Percentiles rank a stretch among this genome's conserved stretches.
Evolutionary conservation across 805 yeast genomes (phyloP).

Genomic region (Candida ulmi): DNA sequence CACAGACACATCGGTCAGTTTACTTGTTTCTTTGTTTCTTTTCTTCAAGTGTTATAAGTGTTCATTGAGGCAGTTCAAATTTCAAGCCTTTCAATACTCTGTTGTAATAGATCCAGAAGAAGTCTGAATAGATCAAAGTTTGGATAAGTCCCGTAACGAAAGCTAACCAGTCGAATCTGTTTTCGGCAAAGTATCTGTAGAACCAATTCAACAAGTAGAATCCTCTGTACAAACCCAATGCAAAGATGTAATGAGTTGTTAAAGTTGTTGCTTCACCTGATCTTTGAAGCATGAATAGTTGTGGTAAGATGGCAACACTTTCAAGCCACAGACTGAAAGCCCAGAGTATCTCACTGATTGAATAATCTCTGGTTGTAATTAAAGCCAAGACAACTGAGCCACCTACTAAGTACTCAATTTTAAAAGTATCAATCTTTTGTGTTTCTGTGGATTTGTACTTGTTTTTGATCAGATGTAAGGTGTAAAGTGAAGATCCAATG

Average conservation of each 20-base stretch:
- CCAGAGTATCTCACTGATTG: constrained; percentile 68
- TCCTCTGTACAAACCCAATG: constrained; percentile 85
- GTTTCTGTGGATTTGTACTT: constrained; percentile 49
- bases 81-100: constrained; percentile 75
- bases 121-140: constrained; percentile 86
- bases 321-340: constrained; percentile 91
- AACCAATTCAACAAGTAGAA: constrained; percentile 94
- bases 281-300: constrained; percentile 81
- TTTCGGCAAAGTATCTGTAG: constrained; percentile 68
- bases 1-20: too few species aligned
- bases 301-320: constrained; percentile 88
- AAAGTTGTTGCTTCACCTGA: constrained; percentile 84
- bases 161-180: constrained; percentile 61
- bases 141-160: constrained; percentile 79
- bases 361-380: constrained; percentile 61
- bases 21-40: background rate
- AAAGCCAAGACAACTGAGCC: constrained; percentile 56
- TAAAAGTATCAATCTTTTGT: constrained; percentile 68
- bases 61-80: constrained; percentile 57
- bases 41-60: background rate
- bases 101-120: constrained; percentile 86
- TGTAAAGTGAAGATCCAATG: constrained; percentile 69
- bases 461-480: constrained; percentile 61
- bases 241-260: constrained; percentile 90
- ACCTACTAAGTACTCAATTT: constrained; percentile 60